Conservation (phyloP, 1,284 basidiomycete genomes). For the Amylostereum areolatum region DNA sequence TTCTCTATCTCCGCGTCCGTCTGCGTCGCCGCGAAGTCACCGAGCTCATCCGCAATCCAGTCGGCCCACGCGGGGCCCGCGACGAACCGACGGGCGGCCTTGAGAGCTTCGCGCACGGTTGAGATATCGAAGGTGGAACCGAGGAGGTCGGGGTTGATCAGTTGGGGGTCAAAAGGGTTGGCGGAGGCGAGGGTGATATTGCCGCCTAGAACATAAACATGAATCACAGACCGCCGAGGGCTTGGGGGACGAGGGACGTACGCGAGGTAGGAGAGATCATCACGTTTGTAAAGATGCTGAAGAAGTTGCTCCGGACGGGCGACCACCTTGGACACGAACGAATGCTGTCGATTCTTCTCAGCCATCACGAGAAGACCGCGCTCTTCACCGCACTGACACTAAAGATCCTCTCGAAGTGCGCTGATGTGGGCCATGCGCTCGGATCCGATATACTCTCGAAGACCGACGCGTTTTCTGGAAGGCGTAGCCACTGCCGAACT, state of each 20-base stretch:
- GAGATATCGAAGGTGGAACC: slow-evolving; percentile 19
- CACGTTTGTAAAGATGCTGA: slow-evolving; percentile 8
- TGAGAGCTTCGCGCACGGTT: slow-evolving; percentile 13
- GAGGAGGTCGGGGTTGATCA: slow-evolving; percentile 42
- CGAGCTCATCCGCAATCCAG: slow-evolving; percentile 15
- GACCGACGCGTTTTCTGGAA: slow-evolving; percentile 24
- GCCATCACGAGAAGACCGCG: not conserved
- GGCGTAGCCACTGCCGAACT: slow-evolving; percentile 22
- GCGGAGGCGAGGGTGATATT: slow-evolving; percentile 13
- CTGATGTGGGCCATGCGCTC: slow-evolving; percentile 24
- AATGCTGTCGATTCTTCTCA: slow-evolving; percentile 4
- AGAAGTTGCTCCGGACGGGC: slow-evolving; percentile 11
- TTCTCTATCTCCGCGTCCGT: slow-evolving; percentile 20
- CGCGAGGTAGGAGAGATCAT: slow-evolving; percentile 11
- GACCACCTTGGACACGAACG: not conserved
- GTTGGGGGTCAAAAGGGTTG: slow-evolving; percentile 28
- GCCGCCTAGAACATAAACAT: slow-evolving; percentile 15
- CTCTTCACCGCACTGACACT: slow-evolving; percentile 1
- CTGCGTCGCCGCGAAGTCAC: slow-evolving; percentile 13
- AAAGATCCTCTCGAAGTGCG: slow-evolving; percentile 9
- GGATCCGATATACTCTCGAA: slow-evolving; percentile 27
- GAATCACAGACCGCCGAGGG: not conserved
- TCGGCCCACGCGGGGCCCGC: slow-evolving; percentile 16
- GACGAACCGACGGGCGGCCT: slow-evolving; percentile 16
- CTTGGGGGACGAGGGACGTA: slow-evolving; percentile 5